Percentiles rank a stretch among this genome's conserved stretches.
These are phyloP conservation scores for Pichia sp. DNA, from an alignment of 1,139 yeast species.

Conservation along the genomic window DNA sequence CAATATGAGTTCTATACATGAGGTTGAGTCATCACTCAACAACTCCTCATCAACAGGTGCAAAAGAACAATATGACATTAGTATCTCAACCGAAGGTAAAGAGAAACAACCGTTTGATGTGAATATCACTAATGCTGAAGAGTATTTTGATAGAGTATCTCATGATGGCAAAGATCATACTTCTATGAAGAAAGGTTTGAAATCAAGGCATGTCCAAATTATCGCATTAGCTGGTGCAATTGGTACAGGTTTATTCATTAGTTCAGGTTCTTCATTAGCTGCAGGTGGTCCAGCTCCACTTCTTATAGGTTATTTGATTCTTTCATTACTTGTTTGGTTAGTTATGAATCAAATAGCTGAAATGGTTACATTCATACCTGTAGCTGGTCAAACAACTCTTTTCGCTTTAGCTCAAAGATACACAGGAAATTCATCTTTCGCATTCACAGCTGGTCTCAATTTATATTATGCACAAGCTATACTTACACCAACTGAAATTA, in stretches of 20 bases:
- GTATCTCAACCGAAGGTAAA: background rate
- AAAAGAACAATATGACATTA: background rate
- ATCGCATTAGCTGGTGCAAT: conserved; percentile 80
- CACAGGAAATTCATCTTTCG: conserved; percentile 21
- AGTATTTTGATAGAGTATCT: background rate
- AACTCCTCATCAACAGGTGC: background rate
- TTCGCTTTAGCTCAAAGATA: conserved; percentile 18
- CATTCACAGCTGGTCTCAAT: conserved; percentile 40
- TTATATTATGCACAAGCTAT: conserved; percentile 44
- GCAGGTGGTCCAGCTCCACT: conserved; percentile 47
- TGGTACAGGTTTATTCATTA: conserved; percentile 61
- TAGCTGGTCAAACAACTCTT: conserved; percentile 34
- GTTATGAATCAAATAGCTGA: conserved; percentile 58
- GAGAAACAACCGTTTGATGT: background rate
- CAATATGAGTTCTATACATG: background rate
- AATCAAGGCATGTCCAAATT: conserved; percentile 49
- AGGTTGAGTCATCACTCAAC: background rate
- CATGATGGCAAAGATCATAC: background rate
- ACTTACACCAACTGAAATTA: conserved; percentile 42
- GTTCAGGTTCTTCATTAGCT: conserved; percentile 41
- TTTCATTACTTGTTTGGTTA: conserved; percentile 45
- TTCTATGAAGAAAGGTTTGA: conserved; percentile 3
- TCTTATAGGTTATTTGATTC: conserved; percentile 39
- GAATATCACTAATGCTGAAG: background rate
- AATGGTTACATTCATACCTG: conserved; percentile 53